phyloP scores from a whole-genome alignment of 2,329 filamentous ascomycete species.

The Trichocomaceae sp. region DNA sequence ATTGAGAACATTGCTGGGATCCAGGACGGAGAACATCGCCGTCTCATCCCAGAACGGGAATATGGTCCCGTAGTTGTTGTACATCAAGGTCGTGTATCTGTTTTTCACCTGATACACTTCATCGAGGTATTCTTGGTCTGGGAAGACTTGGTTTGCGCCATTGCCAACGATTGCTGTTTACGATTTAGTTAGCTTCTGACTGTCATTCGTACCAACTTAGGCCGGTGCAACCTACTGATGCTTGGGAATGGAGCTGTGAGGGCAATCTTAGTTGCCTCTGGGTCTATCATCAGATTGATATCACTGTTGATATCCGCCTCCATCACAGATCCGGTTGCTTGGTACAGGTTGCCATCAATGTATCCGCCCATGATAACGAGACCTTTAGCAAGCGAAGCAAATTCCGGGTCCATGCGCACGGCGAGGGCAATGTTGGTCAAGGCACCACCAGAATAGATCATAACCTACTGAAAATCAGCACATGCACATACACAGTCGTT shows the following conservation, averaged over 20 bases:
- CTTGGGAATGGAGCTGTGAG: slow-evolving; percentile 44
- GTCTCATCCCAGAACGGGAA: slow-evolving; percentile 46
- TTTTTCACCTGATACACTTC: slow-evolving; percentile 34
- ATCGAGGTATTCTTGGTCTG: slow-evolving; percentile 34
- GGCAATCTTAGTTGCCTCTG: slow-evolving; percentile 46
- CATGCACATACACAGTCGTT: neutral
- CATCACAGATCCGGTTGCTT: slow-evolving; percentile 22
- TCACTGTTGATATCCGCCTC: slow-evolving; percentile 25
- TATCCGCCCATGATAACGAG: slow-evolving; percentile 49
- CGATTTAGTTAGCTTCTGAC: neutral
- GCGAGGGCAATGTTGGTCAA: slow-evolving; percentile 47
- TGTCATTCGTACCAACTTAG: neutral
- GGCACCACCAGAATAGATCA: slow-evolving; percentile 43
- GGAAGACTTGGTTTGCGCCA: slow-evolving; percentile 44
- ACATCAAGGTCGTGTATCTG: slow-evolving; percentile 34
- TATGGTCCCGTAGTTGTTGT: slow-evolving; percentile 33
- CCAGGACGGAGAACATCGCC: slow-evolving; percentile 34
- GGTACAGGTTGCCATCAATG: slow-evolving; percentile 38
- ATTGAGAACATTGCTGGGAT: slow-evolving; percentile 34
- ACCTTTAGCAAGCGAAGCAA: slow-evolving; percentile 42
- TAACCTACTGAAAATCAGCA: slow-evolving; percentile 11
- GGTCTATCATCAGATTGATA: slow-evolving; percentile 49
- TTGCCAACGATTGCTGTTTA: slow-evolving; percentile 36
- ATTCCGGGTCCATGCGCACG: slow-evolving; percentile 40
- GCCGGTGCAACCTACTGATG: slow-evolving; percentile 23